Evolutionary conservation across 768 basidiomycete genomes (phyloP), one percentile per base, ranked within the genome.

Genomic region (Pulveroboletus ravenelii): DNA sequence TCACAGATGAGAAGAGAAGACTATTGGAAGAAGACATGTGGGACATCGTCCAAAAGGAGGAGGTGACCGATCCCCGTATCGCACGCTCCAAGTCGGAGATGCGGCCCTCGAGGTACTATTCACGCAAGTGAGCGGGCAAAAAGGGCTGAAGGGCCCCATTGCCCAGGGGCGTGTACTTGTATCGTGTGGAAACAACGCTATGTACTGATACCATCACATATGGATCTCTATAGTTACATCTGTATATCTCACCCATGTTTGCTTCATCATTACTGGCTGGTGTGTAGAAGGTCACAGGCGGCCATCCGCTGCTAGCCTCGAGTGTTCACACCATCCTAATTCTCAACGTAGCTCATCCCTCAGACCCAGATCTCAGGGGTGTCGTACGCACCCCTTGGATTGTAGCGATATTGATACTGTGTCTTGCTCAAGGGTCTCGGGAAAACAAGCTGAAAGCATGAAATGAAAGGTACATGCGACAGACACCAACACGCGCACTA

Each of bases 71-170:
- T 3, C 18, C 25, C n/a, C 54, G 54, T 10, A 17, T 61, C 2
- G 39, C 5, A n/a, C 60, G 65, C 17, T 62, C 58, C 50, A 67
- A 62, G 43, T 62, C 65, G 20, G 62, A 69, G 27, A 54, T 57
- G 32, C 52, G 56, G 34, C 62, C 67, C 2, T 37, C 59, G 40
- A 53, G 59, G 23, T 54, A 51, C n/a, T 37, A 46, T 50, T 45
- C 30, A 8, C 54, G 46, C 56, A 56, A 53, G 42, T 65, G 50
- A 60, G 18, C 13, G 5, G 25, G 38, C 5, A 15, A 32, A 10
- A 15, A 13, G 5, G 5, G 0, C 5, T 23, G 12, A 17, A 3
- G 32, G 30, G 12, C 15, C 17, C 2, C 13, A 1, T 15, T 40
- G 14, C 3, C 30, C 5, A n/a, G 29, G 32, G 12, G 41, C 8